These are phyloP conservation scores for Diplotaxis tenuifolia DNA, from an alignment of 345 rosid species.

Conservation along the genomic window DNA sequence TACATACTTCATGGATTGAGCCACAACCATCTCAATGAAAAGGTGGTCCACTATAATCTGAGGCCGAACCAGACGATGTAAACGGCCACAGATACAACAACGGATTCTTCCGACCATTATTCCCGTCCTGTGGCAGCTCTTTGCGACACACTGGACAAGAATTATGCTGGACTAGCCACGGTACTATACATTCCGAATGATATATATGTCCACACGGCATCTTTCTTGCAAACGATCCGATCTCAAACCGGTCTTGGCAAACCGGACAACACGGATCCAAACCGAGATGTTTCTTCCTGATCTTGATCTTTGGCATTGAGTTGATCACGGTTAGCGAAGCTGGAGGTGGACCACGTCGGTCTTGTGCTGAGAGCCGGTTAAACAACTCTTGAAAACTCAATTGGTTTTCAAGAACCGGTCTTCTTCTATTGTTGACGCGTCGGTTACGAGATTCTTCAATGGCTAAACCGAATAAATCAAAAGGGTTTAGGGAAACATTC, in stretches of 20 bases:
- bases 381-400: slow-evolving; percentile 27
- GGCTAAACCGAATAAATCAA: slow-evolving; percentile 22
- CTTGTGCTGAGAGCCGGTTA: slow-evolving; percentile 25
- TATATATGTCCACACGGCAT: slow-evolving; percentile 36
- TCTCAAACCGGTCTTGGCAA: slow-evolving; percentile 32
- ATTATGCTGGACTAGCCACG: slow-evolving; percentile 31
- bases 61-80: slow-evolving; percentile 18
- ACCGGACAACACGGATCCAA: slow-evolving; percentile 14
- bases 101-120: slow-evolving; percentile 1
- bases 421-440: slow-evolving; percentile 13
- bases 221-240: slow-evolving; percentile 31
- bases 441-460: slow-evolving; percentile 26
- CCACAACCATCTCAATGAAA: slow-evolving; percentile 14
- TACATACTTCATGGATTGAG: background rate
- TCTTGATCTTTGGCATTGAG: slow-evolving; percentile 29
- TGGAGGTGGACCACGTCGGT: slow-evolving; percentile 37
- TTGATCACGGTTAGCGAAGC: slow-evolving; percentile 15
- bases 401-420: slow-evolving; percentile 8
- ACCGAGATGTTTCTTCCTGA: slow-evolving; percentile 29
- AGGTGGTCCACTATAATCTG: slow-evolving; percentile 2
- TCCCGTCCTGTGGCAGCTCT: slow-evolving; percentile 19
- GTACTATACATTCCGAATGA: slow-evolving; percentile 28
- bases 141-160: slow-evolving; percentile 36
- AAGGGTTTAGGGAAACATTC: slow-evolving; percentile 30
- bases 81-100: slow-evolving; percentile 30